Conservation (phyloP, 2,329 filamentous ascomycete species). For the Trichoderma guizhouense region DNA sequence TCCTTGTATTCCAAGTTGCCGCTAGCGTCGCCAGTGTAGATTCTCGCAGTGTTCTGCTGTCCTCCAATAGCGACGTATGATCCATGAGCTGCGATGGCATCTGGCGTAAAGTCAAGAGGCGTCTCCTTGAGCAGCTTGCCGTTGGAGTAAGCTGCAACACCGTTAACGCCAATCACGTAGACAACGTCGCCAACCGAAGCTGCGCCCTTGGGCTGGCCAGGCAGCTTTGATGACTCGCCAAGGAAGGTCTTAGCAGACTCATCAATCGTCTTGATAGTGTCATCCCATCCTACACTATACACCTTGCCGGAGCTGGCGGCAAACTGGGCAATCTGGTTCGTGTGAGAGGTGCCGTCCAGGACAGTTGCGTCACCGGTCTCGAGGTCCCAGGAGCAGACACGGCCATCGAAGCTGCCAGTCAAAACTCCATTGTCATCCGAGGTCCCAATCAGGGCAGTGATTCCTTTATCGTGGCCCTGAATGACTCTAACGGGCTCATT, state of each 20-base stretch:
- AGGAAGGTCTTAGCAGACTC: slow-evolving; percentile 71
- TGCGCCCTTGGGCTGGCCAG: slow-evolving; percentile 77
- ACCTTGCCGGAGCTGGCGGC: slow-evolving; percentile 59
- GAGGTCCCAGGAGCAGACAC: slow-evolving; percentile 80
- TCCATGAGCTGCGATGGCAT: slow-evolving; percentile 67
- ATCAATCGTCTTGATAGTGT: slow-evolving; percentile 78
- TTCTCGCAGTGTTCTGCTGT: slow-evolving; percentile 68
- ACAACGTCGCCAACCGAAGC: slow-evolving; percentile 50
- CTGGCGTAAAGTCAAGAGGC: slow-evolving; percentile 62
- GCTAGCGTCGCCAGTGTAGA: slow-evolving; percentile 61
- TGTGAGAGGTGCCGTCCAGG: slow-evolving; percentile 77
- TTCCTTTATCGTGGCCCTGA: slow-evolving; percentile 85
- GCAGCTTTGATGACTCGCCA: slow-evolving; percentile 63
- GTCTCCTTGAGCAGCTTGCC: slow-evolving; percentile 58
- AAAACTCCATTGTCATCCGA: slow-evolving; percentile 60
- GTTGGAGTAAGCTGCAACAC: slow-evolving; percentile 54
- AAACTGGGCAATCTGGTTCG: slow-evolving; percentile 81
- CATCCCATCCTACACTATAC: slow-evolving; percentile 94
- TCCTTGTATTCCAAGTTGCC: slow-evolving; percentile 53
- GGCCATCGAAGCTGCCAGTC: slow-evolving; percentile 90
- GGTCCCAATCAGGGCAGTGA: slow-evolving; percentile 63
- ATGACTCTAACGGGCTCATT: slow-evolving; percentile 67
- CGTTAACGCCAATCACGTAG: slow-evolving; percentile 55
- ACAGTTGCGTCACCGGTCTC: slow-evolving; percentile 63
- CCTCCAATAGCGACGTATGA: slow-evolving; percentile 71